Evolutionary conservation across 176 grass and related monocot genomes (phyloP), one percentile per base, ranked within the genome.

Genomic region (Tillandsia fasciculata): DNA sequence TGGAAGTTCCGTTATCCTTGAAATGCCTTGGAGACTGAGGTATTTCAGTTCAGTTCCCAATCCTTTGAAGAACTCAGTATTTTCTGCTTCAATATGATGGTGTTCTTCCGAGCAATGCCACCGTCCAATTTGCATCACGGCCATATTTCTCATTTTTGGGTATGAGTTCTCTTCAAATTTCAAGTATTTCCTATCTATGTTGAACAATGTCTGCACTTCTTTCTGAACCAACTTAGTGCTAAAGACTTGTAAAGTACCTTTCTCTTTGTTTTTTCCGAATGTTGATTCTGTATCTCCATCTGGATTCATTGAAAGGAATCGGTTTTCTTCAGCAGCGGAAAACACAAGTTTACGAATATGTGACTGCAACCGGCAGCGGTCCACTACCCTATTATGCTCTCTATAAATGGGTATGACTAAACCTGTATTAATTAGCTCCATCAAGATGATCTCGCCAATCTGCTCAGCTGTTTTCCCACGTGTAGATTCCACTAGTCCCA

Each of bases 41-140:
- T 86, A 90, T 72, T 69, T 90, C 52, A 90, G 48, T 57, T 90
- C 80, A 56, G 52, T 72, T 23, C 76, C 66, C 17, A 88, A 28
- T 10, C 74, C 85, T 58, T 85, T 69, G 53, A 92, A 72, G 66
- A 73, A 84, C 12, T 81, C 71, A 2, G 58, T 81, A 64, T 4
- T 79, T 26, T 83, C 66, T 57, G 87, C 74, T 65, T 91, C 88
- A 13, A 84, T 84, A 78, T 91, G 84, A 49, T 87, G 75, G 9
- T 70, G 64, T 57, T n/a, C 51, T 20, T 20, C 20, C 3, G 64
- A 79, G 26, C 56, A 75, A 52, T 74, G 72, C 78, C 84, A 87
- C 18, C 74, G 65, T 17, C 88, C 88, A 51, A 91, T 67, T 27
- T 87, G 81, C 11, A 87, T 72, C 57, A 81, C 82, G 12, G 47